Percentiles rank a stretch among this genome's conserved stretches.
Evolutionary conservation across 2,329 filamentous ascomycete species (phyloP).

Genomic region (Phialemonium atrogriseum): DNA sequence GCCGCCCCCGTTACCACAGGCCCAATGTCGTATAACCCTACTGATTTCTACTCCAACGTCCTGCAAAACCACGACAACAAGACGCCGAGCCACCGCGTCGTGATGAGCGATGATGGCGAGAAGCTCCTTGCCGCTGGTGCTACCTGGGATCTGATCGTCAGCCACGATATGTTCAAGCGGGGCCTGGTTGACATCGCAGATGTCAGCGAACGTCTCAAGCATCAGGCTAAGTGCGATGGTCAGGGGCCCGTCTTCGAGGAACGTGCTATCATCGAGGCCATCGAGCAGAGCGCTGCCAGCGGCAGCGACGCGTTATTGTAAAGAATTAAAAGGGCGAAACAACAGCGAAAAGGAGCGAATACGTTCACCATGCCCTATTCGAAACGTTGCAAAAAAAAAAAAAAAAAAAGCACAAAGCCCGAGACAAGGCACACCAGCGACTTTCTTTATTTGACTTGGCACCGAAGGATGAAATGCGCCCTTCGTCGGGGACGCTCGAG

Average conservation of each 20-base stretch:
- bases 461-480: too few relatives aligned
- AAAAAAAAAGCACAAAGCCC: too few relatives aligned
- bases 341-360: too few relatives aligned
- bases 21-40: slow-evolving; percentile 63
- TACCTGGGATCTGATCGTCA: slow-evolving; percentile 85
- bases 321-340: too few relatives aligned
- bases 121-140: slow-evolving; percentile 65
- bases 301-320: slow-evolving; percentile 67
- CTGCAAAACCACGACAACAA: slow-evolving; percentile 55
- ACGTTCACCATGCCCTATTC: too few relatives aligned
- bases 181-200: slow-evolving; percentile 74
- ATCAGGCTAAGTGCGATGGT: slow-evolving; percentile 71
- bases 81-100: slow-evolving; percentile 59
- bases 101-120: slow-evolving; percentile 57
- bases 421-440: too few relatives aligned
- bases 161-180: slow-evolving; percentile 65
- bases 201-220: slow-evolving; percentile 72
- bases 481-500: too few relatives aligned
- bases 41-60: slow-evolving; percentile 60
- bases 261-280: slow-evolving; percentile 60
- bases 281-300: slow-evolving; percentile 68
- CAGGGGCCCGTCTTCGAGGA: slow-evolving; percentile 85
- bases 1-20: slow-evolving; percentile 49
- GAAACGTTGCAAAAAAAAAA: too few relatives aligned
- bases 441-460: too few relatives aligned